A percentile compares a stretch with the other conserved stretches of the same genome.
phyloP scores from a whole-genome alignment of 768 basidiomycete species.

The Udeniomyces megalosporus region DNA sequence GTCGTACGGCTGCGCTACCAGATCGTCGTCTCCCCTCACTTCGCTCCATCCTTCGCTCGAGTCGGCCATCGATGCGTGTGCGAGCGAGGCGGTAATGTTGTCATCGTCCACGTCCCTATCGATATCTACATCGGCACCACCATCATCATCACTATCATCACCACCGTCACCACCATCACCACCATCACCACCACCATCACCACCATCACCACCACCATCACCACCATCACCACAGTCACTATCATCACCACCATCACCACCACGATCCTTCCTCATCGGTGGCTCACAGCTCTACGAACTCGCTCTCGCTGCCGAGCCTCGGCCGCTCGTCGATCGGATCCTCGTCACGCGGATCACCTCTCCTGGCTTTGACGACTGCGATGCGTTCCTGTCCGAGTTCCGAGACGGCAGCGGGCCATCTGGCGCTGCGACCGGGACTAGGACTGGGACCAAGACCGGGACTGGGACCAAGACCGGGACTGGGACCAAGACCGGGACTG shows the following conservation, averaged over 20 bases:
- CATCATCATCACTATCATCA: constrained; percentile 39
- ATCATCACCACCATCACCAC: too few species aligned
- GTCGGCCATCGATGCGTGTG: constrained; percentile 35
- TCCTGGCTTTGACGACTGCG: constrained; percentile 65
- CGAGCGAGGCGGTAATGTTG: constrained; percentile 25
- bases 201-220: too few species aligned
- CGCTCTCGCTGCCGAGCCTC: constrained; percentile 7
- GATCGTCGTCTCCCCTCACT: constrained; percentile 16
- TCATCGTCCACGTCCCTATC: constrained; percentile 36
- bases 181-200: too few species aligned
- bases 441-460: not conserved
- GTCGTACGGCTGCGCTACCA: constrained; percentile 13
- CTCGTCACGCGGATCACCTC: constrained; percentile 68
- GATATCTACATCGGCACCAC: constrained; percentile 76
- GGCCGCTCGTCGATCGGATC: constrained; percentile 53
- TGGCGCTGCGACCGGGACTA: not conserved
- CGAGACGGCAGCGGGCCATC: constrained; percentile 23
- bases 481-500: not conserved
- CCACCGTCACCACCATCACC: too few species aligned
- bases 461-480: not conserved
- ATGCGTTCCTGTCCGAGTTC: constrained; percentile 72
- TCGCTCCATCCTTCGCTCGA: constrained; percentile 24
- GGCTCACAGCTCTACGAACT: not conserved
- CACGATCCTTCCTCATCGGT: constrained; percentile 19
- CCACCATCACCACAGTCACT: too few species aligned